A percentile compares a stretch with the other conserved stretches of the same genome.
These are phyloP conservation scores for Coemansia sp. DNA, from an alignment of 192 early-diverging fungal species.

Conservation along the genomic window DNA sequence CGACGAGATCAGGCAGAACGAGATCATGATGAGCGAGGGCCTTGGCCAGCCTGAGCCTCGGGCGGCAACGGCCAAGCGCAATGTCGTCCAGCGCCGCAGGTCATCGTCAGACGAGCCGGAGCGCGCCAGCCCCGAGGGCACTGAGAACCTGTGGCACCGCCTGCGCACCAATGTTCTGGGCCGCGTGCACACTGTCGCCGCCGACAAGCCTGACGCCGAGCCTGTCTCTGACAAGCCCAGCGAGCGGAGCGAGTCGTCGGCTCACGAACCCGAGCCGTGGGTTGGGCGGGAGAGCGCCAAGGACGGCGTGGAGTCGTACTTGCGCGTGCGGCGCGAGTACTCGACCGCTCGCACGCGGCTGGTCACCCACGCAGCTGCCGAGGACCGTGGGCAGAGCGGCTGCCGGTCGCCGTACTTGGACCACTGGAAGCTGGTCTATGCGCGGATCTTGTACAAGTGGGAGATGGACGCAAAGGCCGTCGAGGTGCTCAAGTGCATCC, in stretches of 20 bases:
- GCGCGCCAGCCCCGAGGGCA: slow-evolving; percentile 7
- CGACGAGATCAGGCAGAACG: slow-evolving; percentile 42
- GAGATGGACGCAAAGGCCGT: slow-evolving; percentile 43
- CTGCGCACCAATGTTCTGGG: slow-evolving; percentile 49
- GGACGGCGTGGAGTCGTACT: slow-evolving; percentile 7
- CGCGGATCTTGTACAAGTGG: slow-evolving; percentile 45
- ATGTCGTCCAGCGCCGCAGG: not conserved
- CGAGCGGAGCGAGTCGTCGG: too few species aligned
- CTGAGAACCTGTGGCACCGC: slow-evolving; percentile 42
- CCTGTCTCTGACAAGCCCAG: not conserved
- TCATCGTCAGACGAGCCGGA: slow-evolving; percentile 6
- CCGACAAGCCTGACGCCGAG: not conserved
- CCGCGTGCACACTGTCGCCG: slow-evolving; percentile 25
- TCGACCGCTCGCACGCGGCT: slow-evolving; percentile 11
- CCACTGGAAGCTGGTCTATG: slow-evolving; percentile 50
- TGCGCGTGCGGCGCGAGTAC: slow-evolving; percentile 22
- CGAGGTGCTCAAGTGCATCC: slow-evolving; percentile 45
- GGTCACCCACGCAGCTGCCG: not conserved
- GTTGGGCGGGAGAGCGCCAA: not conserved
- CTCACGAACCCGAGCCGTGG: not conserved
- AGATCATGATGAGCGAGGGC: slow-evolving; percentile 47
- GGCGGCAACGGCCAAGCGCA: not conserved
- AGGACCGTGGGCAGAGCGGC: not conserved
- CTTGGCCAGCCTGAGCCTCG: not conserved
- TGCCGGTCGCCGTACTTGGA: slow-evolving; percentile 29